These are phyloP conservation scores for Phoma sp. DNA, from an alignment of 2,329 filamentous ascomycete genomes.

Conservation along the genomic window DNA sequence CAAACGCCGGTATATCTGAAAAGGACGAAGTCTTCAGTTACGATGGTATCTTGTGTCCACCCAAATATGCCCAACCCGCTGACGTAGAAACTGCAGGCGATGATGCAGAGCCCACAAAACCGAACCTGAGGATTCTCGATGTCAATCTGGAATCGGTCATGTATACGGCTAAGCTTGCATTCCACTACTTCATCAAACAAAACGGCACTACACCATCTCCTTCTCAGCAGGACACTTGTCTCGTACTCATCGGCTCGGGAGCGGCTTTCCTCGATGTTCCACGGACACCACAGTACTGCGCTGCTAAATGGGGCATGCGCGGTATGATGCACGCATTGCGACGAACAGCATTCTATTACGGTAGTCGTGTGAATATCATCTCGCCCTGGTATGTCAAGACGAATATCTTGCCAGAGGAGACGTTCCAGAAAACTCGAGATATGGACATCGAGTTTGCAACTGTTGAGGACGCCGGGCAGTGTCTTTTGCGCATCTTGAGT, in stretches of 20 bases:
- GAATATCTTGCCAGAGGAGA: slow-evolving; percentile 12
- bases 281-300: slow-evolving; percentile 12
- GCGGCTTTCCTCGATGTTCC: slow-evolving; percentile 18
- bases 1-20: slow-evolving; percentile 17
- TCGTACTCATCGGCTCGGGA: slow-evolving; percentile 14
- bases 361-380: slow-evolving; percentile 15
- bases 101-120: not conserved
- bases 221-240: slow-evolving; percentile 13
- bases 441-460: slow-evolving; percentile 14
- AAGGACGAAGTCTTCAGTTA: slow-evolving; percentile 19
- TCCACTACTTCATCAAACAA: slow-evolving; percentile 17
- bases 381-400: slow-evolving; percentile 18
- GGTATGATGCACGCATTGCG: slow-evolving; percentile 17
- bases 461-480: slow-evolving; percentile 12
- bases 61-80: not conserved
- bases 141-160: not conserved
- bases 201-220: slow-evolving; percentile 2
- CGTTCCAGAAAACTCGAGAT: slow-evolving; percentile 7
- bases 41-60: not conserved
- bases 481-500: slow-evolving; percentile 9
- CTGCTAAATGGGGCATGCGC: slow-evolving; percentile 19
- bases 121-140: not conserved
- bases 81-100: not conserved
- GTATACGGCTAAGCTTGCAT: slow-evolving; percentile 5
- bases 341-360: slow-evolving; percentile 7